Evolutionary conservation across 305 asterid species (phyloP), one percentile per base, ranked within the genome.

Genomic region (Fraxinus angustifolia): DNA sequence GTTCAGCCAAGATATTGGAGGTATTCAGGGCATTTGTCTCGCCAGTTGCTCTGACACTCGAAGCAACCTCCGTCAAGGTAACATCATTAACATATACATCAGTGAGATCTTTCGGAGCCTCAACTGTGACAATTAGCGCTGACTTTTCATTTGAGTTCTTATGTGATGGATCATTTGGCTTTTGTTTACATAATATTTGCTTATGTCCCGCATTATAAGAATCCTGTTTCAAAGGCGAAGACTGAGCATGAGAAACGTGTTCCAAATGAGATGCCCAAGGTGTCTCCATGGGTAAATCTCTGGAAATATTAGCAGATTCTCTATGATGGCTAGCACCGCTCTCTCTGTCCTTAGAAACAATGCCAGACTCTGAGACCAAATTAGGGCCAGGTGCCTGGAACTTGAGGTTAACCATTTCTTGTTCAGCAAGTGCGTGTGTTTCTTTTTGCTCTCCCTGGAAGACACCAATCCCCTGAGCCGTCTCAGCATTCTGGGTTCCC

Each of bases 181-280:
- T 94, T 85, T 87, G 98, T 87, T 89, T 92, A 82, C 88, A 85
- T 79, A 89, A 83, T 19, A 85, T 73, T 67, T 84, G 88, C 91
- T 88, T 92, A 73, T 86, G 86, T 79, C 86, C 31, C 48, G 67
- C 12, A 31, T 16, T 31, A 26, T 31, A 74, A 81, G 77, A 56
- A 78, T 87, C 93, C 75, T 88, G 85, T 78, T 87, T 86, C 45
- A 53, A 60, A 34, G 81, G 82, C 79, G 82, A 73, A 56, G 88
- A 81, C 73, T 84, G 89, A 42, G 75, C 79, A 79, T 82, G 88
- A 68, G 88, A 78, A 68, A 77, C 76, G 76, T 48, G 85, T 76
- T 85, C 91, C 48, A 81, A 42, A 8, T 35, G 45, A 76, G 79
- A 83, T 48, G 82, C 56, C 78, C 80, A 86, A 19, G 86, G 83